Evolutionary conservation across 2,329 filamentous ascomycete genomes (phyloP).

Genomic region (Lachnellula subtilissima): DNA sequence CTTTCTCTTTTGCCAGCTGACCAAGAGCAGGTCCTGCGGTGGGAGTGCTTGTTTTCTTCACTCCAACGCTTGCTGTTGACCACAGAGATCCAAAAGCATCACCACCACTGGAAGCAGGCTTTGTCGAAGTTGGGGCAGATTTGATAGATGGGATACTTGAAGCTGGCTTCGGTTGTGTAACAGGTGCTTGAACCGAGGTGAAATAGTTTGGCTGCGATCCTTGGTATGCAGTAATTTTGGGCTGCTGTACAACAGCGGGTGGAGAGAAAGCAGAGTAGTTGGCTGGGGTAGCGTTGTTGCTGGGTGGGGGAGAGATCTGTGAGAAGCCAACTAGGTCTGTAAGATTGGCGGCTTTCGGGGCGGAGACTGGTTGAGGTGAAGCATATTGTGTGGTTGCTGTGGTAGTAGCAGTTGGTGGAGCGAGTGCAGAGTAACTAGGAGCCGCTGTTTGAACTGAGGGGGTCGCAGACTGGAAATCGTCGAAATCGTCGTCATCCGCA

Average conservation of each 20-base stretch:
- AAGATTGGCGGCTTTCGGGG: conserved; percentile 72
- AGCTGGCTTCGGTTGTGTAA: conserved; percentile 30
- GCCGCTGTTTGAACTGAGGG: conserved; percentile 45
- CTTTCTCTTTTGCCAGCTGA: conserved; percentile 97
- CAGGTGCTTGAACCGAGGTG: conserved; percentile 63
- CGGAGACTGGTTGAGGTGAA: conserved; percentile 80
- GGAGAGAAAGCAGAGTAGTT: conserved; percentile 62
- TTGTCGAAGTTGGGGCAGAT: conserved; percentile 44
- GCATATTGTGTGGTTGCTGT: conserved; percentile 66
- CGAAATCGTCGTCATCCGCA: conserved; percentile 87
- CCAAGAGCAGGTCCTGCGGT: conserved; percentile 74
- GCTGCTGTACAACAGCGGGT: conserved; percentile 41
- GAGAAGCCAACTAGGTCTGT: conserved; percentile 75
- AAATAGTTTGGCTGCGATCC: conserved; percentile 89
- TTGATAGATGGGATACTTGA: conserved; percentile 36
- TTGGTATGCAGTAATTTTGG: conserved; percentile 59
- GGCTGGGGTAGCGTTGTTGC: conserved; percentile 47
- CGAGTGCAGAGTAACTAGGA: conserved; percentile 35
- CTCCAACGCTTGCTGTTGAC: conserved; percentile 60
- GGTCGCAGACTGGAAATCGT: conserved; percentile 91
- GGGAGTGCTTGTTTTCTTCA: conserved; percentile 66
- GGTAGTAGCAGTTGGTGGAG: conserved; percentile 44
- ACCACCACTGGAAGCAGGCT: conserved; percentile 59
- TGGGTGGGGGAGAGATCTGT: conserved; percentile 71
- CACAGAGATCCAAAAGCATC: conserved; percentile 91